Evolutionary conservation across 768 basidiomycete species (phyloP).

Genomic region (Grammothele lineata): DNA sequence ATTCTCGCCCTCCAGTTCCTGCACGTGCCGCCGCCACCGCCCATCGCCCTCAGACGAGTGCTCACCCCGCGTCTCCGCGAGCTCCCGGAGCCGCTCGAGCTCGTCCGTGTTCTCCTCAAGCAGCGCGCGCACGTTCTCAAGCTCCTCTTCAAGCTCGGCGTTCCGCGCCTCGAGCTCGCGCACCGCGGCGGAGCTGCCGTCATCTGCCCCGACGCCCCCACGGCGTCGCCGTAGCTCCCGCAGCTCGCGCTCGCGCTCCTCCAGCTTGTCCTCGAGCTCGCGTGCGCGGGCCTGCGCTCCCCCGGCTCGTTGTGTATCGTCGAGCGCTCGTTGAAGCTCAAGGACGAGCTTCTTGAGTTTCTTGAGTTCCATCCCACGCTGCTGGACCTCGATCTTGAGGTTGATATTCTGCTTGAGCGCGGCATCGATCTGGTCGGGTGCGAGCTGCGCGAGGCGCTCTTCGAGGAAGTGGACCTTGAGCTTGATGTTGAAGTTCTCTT

Average conservation of each 20-base stretch:
- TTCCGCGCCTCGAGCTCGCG: conserved; percentile 58
- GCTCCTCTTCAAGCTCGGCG: conserved; percentile 65
- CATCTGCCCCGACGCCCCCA: conserved; percentile 31
- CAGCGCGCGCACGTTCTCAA: conserved; percentile 64
- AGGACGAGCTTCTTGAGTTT: conserved; percentile 85
- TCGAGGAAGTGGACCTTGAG: conserved; percentile 94
- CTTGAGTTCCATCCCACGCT: conserved; percentile 87
- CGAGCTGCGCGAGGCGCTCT: conserved; percentile 84
- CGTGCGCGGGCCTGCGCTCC: conserved; percentile 50
- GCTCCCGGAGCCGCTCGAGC: conserved; percentile 65
- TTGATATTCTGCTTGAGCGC: conserved; percentile 90
- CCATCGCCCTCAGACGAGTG: conserved; percentile 39
- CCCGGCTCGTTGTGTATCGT: conserved; percentile 53
- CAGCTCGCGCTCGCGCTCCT: conserved; percentile 68
- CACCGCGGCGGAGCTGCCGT: conserved; percentile 48
- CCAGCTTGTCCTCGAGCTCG: conserved; percentile 73
- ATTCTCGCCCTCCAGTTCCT: conserved; percentile 59
- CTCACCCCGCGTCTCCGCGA: conserved; percentile 50
- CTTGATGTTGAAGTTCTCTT: conserved; percentile 96
- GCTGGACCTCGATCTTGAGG: conserved; percentile 89
- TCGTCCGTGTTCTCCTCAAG: conserved; percentile 84
- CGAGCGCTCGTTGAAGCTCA: conserved; percentile 78
- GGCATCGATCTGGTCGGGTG: conserved; percentile 89
- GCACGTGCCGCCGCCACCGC: conserved; percentile 44
- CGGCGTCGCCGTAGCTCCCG: conserved; percentile 57